Evolutionary conservation across 176 grass and related monocot species (phyloP).

Genomic region (Raddia distichophylla): DNA sequence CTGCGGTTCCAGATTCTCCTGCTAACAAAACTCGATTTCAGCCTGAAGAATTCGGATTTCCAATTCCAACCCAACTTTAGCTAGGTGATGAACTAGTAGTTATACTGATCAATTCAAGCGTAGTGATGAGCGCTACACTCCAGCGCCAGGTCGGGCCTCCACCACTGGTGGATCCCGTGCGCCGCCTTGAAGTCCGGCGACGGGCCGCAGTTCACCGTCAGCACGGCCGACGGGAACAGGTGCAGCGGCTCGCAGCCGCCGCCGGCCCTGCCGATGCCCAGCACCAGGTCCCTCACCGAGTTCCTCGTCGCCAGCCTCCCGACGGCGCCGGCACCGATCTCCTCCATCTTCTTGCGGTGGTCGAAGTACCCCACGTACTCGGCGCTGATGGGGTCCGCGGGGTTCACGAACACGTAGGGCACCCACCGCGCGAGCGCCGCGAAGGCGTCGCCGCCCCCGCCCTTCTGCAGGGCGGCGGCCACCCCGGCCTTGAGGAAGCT

Average conservation of each 20-base stretch:
- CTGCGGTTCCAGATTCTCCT: not conserved
- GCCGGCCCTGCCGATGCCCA: slow-evolving; percentile 47
- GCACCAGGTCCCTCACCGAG: slow-evolving; percentile 67
- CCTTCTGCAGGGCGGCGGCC: slow-evolving; percentile 40
- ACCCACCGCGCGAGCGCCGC: slow-evolving; percentile 59
- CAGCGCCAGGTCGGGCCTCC: slow-evolving; percentile 48
- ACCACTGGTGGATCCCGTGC: slow-evolving; percentile 91
- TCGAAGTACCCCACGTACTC: slow-evolving; percentile 83
- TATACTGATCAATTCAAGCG: slow-evolving; percentile 4
- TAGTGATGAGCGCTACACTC: slow-evolving; percentile 50
- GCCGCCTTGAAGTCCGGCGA: slow-evolving; percentile 65
- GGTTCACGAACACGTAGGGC: slow-evolving; percentile 73
- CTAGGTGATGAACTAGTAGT: not conserved
- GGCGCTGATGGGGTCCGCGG: slow-evolving; percentile 58
- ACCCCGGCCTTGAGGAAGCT: slow-evolving; percentile 65
- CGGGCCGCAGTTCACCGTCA: slow-evolving; percentile 61
- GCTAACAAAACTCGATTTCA: not conserved
- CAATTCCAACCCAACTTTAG: not conserved
- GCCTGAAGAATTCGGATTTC: not conserved
- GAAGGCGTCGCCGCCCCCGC: slow-evolving; percentile 43
- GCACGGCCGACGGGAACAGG: slow-evolving; percentile 62
- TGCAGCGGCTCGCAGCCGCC: slow-evolving; percentile 64
- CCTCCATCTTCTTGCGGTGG: slow-evolving; percentile 73
- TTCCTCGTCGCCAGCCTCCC: slow-evolving; percentile 69
- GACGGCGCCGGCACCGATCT: slow-evolving; percentile 61